phyloP scores from a whole-genome alignment of 495 filamentous ascomycete species.

The Pseudevernia furfuracea region DNA sequence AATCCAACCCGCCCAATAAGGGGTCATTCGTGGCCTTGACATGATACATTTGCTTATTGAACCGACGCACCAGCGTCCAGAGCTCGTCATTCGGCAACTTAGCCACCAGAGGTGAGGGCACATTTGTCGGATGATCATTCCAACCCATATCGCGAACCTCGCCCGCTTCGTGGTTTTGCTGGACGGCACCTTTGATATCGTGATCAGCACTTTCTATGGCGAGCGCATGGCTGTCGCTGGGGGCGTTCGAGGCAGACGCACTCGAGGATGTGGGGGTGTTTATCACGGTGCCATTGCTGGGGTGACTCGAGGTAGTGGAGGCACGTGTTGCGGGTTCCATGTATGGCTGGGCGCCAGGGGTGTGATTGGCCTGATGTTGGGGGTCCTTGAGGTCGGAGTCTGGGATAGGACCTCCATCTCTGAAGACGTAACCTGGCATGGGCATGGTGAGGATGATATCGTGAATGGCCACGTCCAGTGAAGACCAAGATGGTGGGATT shows the following conservation, averaged over 20 bases:
- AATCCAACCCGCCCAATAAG: constrained; percentile 58
- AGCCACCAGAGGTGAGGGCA: constrained; percentile 57
- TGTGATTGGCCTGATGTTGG: constrained; percentile 13
- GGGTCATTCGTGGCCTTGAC: constrained; percentile 58
- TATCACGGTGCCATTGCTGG: constrained; percentile 15
- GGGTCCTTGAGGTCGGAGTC: constrained; percentile 26
- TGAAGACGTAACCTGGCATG: constrained; percentile 29
- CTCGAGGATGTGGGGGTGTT: constrained; percentile 25
- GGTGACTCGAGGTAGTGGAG: constrained; percentile 14
- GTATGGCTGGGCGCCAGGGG: constrained; percentile 3
- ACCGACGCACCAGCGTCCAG: constrained; percentile 71
- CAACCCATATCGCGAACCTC: constrained; percentile 67
- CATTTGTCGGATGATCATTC: constrained; percentile 51
- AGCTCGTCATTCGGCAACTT: constrained; percentile 77
- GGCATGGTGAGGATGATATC: constrained; percentile 20
- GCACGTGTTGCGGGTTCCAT: constrained; percentile 15
- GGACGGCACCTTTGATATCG: constrained; percentile 44
- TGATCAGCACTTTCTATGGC: constrained; percentile 35
- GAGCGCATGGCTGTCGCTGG: constrained; percentile 45
- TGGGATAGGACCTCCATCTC: constrained; percentile 27
- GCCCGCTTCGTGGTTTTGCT: constrained; percentile 35
- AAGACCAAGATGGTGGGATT: background rate
- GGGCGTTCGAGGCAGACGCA: constrained; percentile 19
- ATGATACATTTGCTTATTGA: constrained; percentile 92
- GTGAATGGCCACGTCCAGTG: background rate